phyloP scores from a whole-genome alignment of 768 basidiomycete species.

The Coprinopsis cinerea region DNA sequence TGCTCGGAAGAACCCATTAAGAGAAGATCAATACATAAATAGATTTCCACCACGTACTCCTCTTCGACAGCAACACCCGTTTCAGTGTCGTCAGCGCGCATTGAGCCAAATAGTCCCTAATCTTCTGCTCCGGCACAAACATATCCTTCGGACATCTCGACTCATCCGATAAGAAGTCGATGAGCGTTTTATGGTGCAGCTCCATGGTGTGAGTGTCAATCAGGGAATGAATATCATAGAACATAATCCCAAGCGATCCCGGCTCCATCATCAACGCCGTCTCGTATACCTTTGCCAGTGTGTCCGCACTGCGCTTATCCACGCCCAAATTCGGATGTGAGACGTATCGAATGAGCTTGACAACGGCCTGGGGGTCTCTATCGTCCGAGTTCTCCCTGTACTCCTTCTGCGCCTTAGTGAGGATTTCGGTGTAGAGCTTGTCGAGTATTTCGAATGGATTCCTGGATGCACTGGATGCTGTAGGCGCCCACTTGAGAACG shows the following conservation, averaged over 20 bases:
- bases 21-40: too few species aligned
- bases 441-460: conserved; percentile 13
- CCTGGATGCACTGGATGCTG: not conserved
- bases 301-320: not conserved
- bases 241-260: not conserved
- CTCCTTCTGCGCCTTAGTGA: not conserved
- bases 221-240: not conserved
- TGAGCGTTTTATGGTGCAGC: not conserved
- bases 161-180: not conserved
- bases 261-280: too few species aligned
- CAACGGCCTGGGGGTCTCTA: too few species aligned
- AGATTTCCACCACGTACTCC: too few species aligned
- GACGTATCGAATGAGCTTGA: not conserved
- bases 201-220: not conserved
- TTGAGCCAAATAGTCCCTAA: too few species aligned
- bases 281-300: not conserved
- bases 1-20: too few species aligned
- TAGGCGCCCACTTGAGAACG: conserved; percentile 1
- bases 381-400: too few species aligned
- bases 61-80: too few species aligned
- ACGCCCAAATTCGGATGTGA: not conserved
- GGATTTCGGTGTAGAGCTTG: conserved; percentile 10
- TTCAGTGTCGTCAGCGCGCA: too few species aligned
- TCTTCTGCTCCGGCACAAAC: too few species aligned
- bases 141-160: too few species aligned